Percentiles rank a stretch among this genome's conserved stretches.
Conservation (phyloP, 1,139 yeast species). For the Starmera stellimalicola region DNA sequence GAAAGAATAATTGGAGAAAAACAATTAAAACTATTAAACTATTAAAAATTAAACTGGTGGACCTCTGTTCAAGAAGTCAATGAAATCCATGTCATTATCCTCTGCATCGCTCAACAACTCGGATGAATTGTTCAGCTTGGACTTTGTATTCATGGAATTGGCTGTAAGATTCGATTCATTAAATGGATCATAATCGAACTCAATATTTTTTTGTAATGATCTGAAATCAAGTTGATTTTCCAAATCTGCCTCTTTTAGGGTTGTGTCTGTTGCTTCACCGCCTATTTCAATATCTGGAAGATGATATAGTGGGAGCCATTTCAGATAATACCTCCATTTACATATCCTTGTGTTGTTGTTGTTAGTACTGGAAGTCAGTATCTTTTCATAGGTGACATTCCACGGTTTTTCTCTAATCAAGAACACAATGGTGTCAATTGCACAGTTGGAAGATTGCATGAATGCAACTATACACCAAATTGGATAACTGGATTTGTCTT, state of each 20-base stretch:
- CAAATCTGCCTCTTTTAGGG: background rate
- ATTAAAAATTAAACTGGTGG: constrained; percentile 19
- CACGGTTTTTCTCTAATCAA: constrained; percentile 74
- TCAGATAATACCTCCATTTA: constrained; percentile 30
- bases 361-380: constrained; percentile 10
- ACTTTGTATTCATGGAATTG: background rate
- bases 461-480: constrained; percentile 58
- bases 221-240: background rate
- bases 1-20: background rate
- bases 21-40: background rate
- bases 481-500: constrained; percentile 51
- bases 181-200: background rate
- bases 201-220: background rate
- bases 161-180: background rate
- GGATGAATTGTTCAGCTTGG: background rate
- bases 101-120: constrained; percentile 11
- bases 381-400: constrained; percentile 29
- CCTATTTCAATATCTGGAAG: constrained; percentile 25
- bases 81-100: constrained; percentile 36
- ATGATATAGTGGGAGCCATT: constrained; percentile 32
- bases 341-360: constrained; percentile 9
- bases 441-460: constrained; percentile 74
- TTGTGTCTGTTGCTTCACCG: background rate
- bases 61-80: constrained; percentile 38
- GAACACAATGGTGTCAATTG: constrained; percentile 69